Base-by-base conservation (phyloP, 169 alveolate species). In the Besnoitia besnoiti region DNA sequence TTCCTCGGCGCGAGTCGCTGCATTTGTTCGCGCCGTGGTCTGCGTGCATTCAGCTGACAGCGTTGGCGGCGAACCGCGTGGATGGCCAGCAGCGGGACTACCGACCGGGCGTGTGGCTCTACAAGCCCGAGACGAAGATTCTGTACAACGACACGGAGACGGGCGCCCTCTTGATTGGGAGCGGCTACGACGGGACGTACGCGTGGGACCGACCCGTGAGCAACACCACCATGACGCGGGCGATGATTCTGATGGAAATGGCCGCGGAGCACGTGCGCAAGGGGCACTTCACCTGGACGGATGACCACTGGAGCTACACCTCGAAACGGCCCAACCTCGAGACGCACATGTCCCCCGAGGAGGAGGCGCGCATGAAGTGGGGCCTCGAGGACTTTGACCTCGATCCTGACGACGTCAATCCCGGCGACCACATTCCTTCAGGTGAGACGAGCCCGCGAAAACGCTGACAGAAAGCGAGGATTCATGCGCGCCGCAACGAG, bases 181-280 rank as follows among this genome's bases (percentile, higher is more conserved):
- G 95, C 14, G 96, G 96, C 37, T 61, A 84, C 40, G 96, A 94
- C 50, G 89, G 93, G 47, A 94, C 96, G 3, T 94, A 79, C n/a
- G 85, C 94, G 0, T 94, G 96, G 96, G 67, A 94, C 33, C 88
- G 77, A 33, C 77, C 92, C 35, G 94, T 89, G 5, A 67, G 67
- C 77, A 85, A 50, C 55, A 85, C 82, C 35, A 77, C 90, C 33
- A 90, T 90, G 94, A 89, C 84, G 46, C 59, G 93, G 40, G 96
- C 96, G n/a, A 40, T 94, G 46, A 80, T 94, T 40, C 93, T 82
- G 73, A 92, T 94, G 95, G 96, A 94, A n/a, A 94, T 94, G 91
- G 95, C 96, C 27, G 67, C 85, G 35, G 96, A 94, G 91, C 91
- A 92, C 42, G 67, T 90, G 44, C 73, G 96, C 30, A 85, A 90